Evolutionary conservation across 805 yeast species (phyloP), one percentile per base, ranked within the genome.

Genomic region (Cyberlindnera bimundalis): DNA sequence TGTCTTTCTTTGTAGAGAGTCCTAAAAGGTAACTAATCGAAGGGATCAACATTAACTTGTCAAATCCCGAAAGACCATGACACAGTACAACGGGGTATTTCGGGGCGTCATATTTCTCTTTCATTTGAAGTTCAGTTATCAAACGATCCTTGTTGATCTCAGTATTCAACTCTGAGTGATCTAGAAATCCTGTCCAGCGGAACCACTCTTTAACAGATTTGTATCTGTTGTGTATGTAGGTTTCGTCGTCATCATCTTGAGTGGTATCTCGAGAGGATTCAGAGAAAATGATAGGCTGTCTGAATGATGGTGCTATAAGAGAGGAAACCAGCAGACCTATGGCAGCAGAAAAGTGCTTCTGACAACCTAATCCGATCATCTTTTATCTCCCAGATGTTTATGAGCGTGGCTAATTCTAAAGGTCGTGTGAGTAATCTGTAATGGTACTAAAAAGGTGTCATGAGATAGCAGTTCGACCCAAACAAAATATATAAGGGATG

Each of bases 21-120:
- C 48, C 55, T 2, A 60, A 51, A 26, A 64, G 47, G 15, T 58
- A 66, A 40, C 46, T 56, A 11, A 65, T 39, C 3, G 67, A 68
- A 0, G 81, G 78, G 2, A 75, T 32, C 8, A 79, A 49, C 26
- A 65, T 56, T 28, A 76, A 38, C 40, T 66, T 70, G 52, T 85
- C 95, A 52, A 86, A 88, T 1, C 96, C 96, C 0, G 86, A 78
- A 18, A 88, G 71, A 0, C 96, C 96, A 65, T 88, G 96, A 53
- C 96, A 88, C 20, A 88, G 61, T 0, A 88, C 83, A 1, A 88
- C 76, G 0, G 96, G 96, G 53, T 75, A 67, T 49, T 75, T 74
- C 0, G 95, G 89, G 5, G 82, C 71, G 11, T 60, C 54, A 53
- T 81, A 83, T 23, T 65, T 47, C 8, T 68, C 62, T 46, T 64